These are phyloP conservation scores for Atkinsonella hypoxylon DNA, from an alignment of 2,329 filamentous ascomycete species.

Conservation along the genomic window DNA sequence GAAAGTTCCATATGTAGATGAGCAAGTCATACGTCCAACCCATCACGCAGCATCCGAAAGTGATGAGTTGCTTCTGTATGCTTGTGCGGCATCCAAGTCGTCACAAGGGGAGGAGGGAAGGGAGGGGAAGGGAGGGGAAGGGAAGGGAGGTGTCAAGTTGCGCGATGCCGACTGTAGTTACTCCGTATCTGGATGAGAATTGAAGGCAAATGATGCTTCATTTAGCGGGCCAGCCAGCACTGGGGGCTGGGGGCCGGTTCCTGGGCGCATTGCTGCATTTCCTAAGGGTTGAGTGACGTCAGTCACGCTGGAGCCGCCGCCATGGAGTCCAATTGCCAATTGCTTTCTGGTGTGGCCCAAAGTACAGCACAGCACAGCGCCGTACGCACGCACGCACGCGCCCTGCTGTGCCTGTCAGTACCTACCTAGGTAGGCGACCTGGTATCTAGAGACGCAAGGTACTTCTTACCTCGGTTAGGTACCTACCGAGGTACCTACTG, in stretches of 20 bases:
- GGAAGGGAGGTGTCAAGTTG: background rate
- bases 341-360: too few relatives aligned
- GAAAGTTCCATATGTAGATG: constrained; percentile 12
- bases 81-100: background rate
- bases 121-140: too few relatives aligned
- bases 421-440: too few relatives aligned
- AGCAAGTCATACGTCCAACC: background rate
- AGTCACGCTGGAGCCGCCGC: too few relatives aligned
- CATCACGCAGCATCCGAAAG: background rate
- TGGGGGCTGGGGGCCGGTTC: background rate
- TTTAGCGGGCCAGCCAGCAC: background rate
- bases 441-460: too few relatives aligned
- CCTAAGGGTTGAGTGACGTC: background rate
- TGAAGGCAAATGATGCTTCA: background rate
- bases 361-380: too few relatives aligned
- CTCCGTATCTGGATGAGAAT: background rate
- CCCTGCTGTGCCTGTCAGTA: too few relatives aligned
- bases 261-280: background rate
- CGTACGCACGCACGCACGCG: too few relatives aligned
- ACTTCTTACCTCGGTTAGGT: too few relatives aligned
- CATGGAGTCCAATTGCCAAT: too few relatives aligned
- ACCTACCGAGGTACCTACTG: too few relatives aligned
- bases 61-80: background rate
- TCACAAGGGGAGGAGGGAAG: too few relatives aligned
- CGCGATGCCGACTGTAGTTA: background rate